Evolutionary conservation across 352 stramenopile genomes (phyloP).

Genomic region (Phytopythium litorale): DNA sequence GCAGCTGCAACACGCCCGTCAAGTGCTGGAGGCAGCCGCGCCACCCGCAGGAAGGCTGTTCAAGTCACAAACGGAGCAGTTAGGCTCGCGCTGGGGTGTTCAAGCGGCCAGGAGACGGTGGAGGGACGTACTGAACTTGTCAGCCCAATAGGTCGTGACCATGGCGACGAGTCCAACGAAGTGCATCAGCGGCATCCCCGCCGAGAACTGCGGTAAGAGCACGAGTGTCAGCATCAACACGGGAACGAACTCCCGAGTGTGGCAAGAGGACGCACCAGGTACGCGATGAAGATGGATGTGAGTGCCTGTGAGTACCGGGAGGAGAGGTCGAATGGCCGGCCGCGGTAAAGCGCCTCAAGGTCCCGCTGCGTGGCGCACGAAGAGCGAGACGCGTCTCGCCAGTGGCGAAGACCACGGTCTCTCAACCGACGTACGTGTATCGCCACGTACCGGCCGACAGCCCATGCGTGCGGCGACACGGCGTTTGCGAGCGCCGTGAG

Average conservation of each 20-base stretch:
- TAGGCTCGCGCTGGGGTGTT: neutral
- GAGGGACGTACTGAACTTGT: conserved; percentile 76
- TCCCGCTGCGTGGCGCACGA: conserved; percentile 82
- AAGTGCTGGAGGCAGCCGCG: conserved; percentile 63
- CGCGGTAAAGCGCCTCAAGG: conserved; percentile 68
- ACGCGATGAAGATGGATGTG: conserved; percentile 79
- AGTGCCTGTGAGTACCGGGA: conserved; percentile 71
- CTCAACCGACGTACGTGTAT: conserved; percentile 47
- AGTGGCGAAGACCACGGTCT: conserved; percentile 47
- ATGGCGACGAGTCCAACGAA: conserved; percentile 69
- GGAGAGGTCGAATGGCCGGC: conserved; percentile 75
- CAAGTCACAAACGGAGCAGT: neutral
- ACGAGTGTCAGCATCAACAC: neutral
- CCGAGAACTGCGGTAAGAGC: conserved; percentile 50
- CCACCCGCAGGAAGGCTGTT: conserved; percentile 61
- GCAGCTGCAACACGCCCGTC: conserved; percentile 62
- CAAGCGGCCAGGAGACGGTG: neutral
- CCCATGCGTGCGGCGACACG: conserved; percentile 60
- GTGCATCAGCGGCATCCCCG: conserved; percentile 75
- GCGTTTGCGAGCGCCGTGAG: conserved; percentile 84
- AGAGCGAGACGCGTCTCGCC: conserved; percentile 60
- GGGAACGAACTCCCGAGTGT: neutral
- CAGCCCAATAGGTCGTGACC: conserved; percentile 80
- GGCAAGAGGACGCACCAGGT: conserved; percentile 38
- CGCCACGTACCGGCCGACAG: conserved; percentile 50